Evolutionary conservation across 2,329 filamentous ascomycete species (phyloP), one percentile per base, ranked within the genome.

Genomic region (Pseudophaeomoniella oleicola): DNA sequence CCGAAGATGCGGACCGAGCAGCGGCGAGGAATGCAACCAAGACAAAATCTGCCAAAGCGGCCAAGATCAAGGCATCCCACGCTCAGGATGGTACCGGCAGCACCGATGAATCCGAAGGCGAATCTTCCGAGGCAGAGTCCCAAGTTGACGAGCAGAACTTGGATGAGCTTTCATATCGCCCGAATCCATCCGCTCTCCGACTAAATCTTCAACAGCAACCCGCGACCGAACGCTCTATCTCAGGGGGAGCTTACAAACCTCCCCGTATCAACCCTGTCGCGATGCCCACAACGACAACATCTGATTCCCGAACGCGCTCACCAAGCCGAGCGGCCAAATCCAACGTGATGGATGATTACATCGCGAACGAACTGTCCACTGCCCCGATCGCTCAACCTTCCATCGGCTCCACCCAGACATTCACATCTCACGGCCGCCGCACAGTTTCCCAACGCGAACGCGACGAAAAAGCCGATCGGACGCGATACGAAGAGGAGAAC

Each of bases 401-500:
- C 47, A 92, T 98, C 49, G 92, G 90, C 41, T 90, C 82, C 39
- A 46, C 44, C 35, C 43, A 43, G 30, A 94, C 83, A 13, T 92
- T 94, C 47, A 67, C 79, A 3, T 68, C 76, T 34, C 78, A 81
- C 35, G 90, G 90, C 19, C 75, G 88, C 44, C 75, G 75, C 54
- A 75, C 76, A 50, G 90, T 87, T 67, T 83, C 81, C 4, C 68
- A 75, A 19, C 31, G 39, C 13, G 81, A 94, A 54, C 73, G 82
- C 38, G 75, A 75, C 43, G 74, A 75, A 30, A 87, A 96, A 56
- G 72, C 72, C 2, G 87, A 94, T 61, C 69, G 82, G 38, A 72
- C 72, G 40, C 74, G 81, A 34, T 98, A 94, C 61, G 90, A 98
- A 64, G 90, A 98, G 62, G 72, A 68, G 47, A 93, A 98, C 62